Evolutionary conservation across 495 filamentous ascomycete species (phyloP).

Genomic region (Penicillium simplicissimum): DNA sequence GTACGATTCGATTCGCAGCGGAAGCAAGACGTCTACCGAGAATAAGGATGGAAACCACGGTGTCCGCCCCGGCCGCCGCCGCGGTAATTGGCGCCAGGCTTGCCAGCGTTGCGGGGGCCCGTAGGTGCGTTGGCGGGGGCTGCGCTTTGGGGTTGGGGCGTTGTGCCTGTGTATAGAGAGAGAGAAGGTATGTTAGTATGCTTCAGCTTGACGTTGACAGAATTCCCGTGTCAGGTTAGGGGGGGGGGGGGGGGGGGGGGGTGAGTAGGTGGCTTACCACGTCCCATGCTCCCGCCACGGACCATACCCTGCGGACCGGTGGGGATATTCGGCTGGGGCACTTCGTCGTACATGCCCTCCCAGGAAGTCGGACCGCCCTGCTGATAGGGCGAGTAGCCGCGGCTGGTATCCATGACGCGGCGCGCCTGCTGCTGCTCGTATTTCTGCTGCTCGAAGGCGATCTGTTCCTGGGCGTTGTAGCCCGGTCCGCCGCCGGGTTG

Average conservation of each 20-base stretch:
- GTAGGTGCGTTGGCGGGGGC: slow-evolving; percentile 94
- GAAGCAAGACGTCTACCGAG: slow-evolving; percentile 30
- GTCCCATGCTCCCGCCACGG: slow-evolving; percentile 50
- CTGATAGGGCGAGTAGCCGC: slow-evolving; percentile 51
- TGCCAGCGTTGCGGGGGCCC: slow-evolving; percentile 92
- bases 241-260: no score
- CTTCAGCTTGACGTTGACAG: no score
- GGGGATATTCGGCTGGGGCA: slow-evolving; percentile 77
- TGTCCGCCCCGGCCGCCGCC: slow-evolving; percentile 83
- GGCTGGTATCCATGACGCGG: slow-evolving; percentile 40
- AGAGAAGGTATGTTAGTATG: slow-evolving; percentile 1
- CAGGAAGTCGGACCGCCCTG: slow-evolving; percentile 74
- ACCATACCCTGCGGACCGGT: slow-evolving; percentile 53
- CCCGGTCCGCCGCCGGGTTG: slow-evolving; percentile 51
- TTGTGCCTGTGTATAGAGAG: slow-evolving; percentile 30
- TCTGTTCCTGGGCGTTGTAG: slow-evolving; percentile 74
- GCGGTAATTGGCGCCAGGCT: slow-evolving; percentile 91
- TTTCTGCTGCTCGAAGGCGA: slow-evolving; percentile 85
- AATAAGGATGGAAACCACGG: slow-evolving; percentile 82
- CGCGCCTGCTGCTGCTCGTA: slow-evolving; percentile 73
- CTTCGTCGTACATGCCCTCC: slow-evolving; percentile 99
- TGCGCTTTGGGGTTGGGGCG: slow-evolving; percentile 62
- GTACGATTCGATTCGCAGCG: neutral
- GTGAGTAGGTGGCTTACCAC: slow-evolving; percentile 34
- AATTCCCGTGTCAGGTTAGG: no score